A percentile compares a stretch with the other conserved stretches of the same genome.
phyloP scores from a whole-genome alignment of 1,284 basidiomycete species.

The Ustilago cynodontis region DNA sequence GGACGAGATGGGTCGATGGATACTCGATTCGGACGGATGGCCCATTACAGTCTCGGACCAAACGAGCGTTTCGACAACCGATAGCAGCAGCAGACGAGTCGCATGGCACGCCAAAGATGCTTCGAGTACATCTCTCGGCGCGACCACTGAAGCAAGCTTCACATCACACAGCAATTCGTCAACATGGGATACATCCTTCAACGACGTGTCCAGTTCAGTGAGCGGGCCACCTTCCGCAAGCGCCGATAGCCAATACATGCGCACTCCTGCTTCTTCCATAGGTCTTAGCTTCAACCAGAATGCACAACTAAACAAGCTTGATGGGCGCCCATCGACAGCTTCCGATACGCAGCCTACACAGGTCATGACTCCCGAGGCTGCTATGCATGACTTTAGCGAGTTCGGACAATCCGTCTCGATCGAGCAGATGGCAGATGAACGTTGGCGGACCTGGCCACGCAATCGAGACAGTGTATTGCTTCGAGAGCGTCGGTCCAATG shows the following conservation, averaged over 20 bases:
- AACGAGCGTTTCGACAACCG: neutral
- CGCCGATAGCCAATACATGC: neutral
- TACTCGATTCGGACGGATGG: neutral
- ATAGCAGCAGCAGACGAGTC: neutral
- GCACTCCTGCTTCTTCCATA: conserved; percentile 27
- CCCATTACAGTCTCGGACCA: neutral
- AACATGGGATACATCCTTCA: conserved; percentile 31
- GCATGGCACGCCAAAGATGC: conserved; percentile 10
- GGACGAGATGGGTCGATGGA: conserved; percentile 40
- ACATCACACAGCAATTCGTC: conserved; percentile 16
- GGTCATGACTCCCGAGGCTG: conserved; percentile 14
- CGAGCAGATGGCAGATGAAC: conserved; percentile 40
- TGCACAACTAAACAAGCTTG: neutral
- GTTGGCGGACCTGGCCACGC: conserved; percentile 46
- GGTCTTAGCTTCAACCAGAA: conserved; percentile 8
- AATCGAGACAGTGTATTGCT: conserved; percentile 1
- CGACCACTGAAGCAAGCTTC: conserved; percentile 22
- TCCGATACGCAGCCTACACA: neutral
- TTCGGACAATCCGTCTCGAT: conserved; percentile 45
- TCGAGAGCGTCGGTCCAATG: neutral
- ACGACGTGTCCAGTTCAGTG: conserved; percentile 7
- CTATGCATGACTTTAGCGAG: conserved; percentile 43
- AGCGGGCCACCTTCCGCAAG: neutral
- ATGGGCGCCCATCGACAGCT: neutral
- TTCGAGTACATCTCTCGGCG: conserved; percentile 20